Conservation (phyloP, 495 filamentous ascomycete species). For the Friedmanniomyces simplex region DNA sequence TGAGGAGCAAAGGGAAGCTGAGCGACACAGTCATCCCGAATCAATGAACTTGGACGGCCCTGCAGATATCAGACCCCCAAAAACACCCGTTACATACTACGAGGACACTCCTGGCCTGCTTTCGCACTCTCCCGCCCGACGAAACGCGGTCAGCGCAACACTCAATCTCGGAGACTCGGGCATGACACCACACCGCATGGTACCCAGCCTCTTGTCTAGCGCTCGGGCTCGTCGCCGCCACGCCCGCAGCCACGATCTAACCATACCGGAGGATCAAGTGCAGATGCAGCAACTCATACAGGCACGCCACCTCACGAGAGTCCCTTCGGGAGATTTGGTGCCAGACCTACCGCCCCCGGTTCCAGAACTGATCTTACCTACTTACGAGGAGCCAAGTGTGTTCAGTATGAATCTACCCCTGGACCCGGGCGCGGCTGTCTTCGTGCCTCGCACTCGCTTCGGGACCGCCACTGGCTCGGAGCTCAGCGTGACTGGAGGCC, state of each 20-base stretch:
- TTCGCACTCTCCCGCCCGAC: background rate
- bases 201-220: constrained; percentile 3
- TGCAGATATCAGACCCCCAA: background rate
- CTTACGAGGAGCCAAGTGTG: background rate
- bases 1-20: background rate
- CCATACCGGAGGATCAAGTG: background rate
- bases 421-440: constrained; percentile 15
- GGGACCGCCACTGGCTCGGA: constrained; percentile 2
- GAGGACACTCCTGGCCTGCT: background rate
- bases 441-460: constrained; percentile 16
- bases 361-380: constrained; percentile 3
- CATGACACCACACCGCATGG: background rate
- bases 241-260: constrained; percentile 2
- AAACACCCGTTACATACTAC: background rate
- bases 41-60: background rate
- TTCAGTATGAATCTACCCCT: background rate
- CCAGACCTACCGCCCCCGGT: background rate
- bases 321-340: background rate
- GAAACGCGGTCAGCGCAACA: background rate
- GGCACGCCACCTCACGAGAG: background rate
- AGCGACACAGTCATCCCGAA: background rate
- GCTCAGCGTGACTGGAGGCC: background rate
- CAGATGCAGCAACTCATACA: background rate
- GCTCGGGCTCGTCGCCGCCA: constrained; percentile 10
- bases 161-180: background rate